Evolutionary conservation across 768 basidiomycete species (phyloP), one percentile per base, ranked within the genome.

Genomic region (Boletus rubescentipes): DNA sequence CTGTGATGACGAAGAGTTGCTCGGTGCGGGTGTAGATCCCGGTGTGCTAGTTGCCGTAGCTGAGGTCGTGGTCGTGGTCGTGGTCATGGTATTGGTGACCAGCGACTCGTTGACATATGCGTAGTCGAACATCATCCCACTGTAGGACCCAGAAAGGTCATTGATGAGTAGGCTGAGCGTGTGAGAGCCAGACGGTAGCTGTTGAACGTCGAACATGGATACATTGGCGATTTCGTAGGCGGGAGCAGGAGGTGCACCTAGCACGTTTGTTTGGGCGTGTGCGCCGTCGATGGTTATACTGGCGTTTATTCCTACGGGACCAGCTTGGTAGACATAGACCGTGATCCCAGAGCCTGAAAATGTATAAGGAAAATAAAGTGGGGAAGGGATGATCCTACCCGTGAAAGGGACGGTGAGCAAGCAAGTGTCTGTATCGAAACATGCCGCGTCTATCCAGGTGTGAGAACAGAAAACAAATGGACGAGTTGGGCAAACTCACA

Each of bases 71-170:
- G 23, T 45, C 16, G 35, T 39, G 9, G 42, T 36, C 9, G 55
- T 36, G 1, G 59, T 39, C 3, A 51, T 49, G 9, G 58, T 15
- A 37, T 32, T 59, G 18, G 47, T 26, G 30, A 60, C 65, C 3
- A 57, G 3, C 0, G 53, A 60, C 40, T 66, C 60, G 31, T 61
- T 66, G 53, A 66, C 40, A 23, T 54, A 57, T 29, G 57, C 63
- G 39, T 62, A 62, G 46, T 64, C 65, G 12, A 66, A 67, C 65
- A 62, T 67, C 62, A 62, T 64, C 5, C 57, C 55, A 4, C 51
- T 64, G 35, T 60, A 64, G 1, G 64, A 60, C 12, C 64, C 65
- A n/a, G 43, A 52, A 20, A 63, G 55, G 34, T 66, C 53, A 10
- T 63, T 63, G 41, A 66, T 37, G 30, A 59, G 53, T 30, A 65